phyloP scores from a whole-genome alignment of 2,329 filamentous ascomycete species.

The Pleoardoris graminearum region DNA sequence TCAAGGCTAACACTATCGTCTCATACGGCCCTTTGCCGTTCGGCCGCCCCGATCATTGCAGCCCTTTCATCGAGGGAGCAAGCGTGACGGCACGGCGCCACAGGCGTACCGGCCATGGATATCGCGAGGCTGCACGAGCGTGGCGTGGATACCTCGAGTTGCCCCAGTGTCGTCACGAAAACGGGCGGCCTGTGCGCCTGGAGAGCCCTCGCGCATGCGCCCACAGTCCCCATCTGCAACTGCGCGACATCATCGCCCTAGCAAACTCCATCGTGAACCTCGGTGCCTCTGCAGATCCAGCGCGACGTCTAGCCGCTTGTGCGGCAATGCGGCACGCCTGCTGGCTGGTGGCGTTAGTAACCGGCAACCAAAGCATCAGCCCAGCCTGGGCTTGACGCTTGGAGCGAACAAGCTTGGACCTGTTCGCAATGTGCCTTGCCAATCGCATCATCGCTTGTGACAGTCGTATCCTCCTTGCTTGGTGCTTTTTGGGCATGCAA shows the following conservation, averaged over 20 bases:
- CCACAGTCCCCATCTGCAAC: no score
- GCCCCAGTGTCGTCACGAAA: no score
- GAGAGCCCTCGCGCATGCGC: background rate
- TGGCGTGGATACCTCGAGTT: no score
- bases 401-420: conserved; percentile 2
- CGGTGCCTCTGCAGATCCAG: background rate
- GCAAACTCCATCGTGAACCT: background rate
- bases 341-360: background rate
- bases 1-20: background rate
- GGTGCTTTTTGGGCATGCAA: background rate
- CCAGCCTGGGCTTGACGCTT: conserved; percentile 6
- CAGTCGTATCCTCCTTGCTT: no score
- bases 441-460: conserved; percentile 1
- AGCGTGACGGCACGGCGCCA: background rate
- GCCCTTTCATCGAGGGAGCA: background rate
- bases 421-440: background rate
- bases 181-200: conserved; percentile 2
- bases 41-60: background rate
- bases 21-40: background rate
- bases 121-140: background rate
- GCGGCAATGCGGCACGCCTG: background rate
- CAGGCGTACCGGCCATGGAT: background rate
- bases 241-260: no score
- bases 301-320: background rate
- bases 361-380: background rate